Percentiles rank a stretch among this genome's conserved stretches.
Evolutionary conservation across 2,329 filamentous ascomycete species (phyloP).

Genomic region (Fusarium tuaranense): DNA sequence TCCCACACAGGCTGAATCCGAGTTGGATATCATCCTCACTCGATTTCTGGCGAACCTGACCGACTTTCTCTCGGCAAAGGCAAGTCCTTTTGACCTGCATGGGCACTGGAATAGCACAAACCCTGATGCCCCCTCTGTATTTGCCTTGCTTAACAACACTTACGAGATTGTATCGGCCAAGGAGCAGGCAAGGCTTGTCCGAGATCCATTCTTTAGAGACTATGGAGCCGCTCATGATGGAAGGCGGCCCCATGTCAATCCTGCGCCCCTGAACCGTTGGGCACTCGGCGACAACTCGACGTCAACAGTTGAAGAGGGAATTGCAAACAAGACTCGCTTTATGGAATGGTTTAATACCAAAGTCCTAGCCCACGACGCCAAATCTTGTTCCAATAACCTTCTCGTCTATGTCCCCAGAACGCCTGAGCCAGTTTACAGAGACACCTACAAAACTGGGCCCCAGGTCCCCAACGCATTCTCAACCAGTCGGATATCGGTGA

Average conservation of each 20-base stretch:
- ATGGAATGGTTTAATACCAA: background rate
- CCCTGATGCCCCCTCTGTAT: background rate
- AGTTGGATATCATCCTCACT: background rate
- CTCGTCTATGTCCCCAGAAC: background rate
- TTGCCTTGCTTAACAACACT: background rate
- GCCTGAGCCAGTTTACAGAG: background rate
- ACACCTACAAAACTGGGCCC: background rate
- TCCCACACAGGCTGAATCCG: background rate
- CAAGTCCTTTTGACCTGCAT: background rate
- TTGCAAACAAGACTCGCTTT: background rate
- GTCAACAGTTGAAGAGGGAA: background rate
- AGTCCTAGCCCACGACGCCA: background rate
- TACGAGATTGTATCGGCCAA: background rate
- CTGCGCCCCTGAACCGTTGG: background rate
- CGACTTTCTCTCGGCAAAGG: background rate
- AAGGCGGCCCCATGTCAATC: background rate
- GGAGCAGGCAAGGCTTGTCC: background rate
- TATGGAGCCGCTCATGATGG: background rate
- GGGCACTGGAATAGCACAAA: background rate
- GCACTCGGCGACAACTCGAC: background rate
- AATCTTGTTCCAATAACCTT: background rate
- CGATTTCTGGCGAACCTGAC: background rate
- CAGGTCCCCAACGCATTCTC: background rate
- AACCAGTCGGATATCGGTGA: background rate
- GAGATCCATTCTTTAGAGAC: background rate